phyloP scores from a whole-genome alignment of 768 basidiomycete species.

The Lepiota venenata region DNA sequence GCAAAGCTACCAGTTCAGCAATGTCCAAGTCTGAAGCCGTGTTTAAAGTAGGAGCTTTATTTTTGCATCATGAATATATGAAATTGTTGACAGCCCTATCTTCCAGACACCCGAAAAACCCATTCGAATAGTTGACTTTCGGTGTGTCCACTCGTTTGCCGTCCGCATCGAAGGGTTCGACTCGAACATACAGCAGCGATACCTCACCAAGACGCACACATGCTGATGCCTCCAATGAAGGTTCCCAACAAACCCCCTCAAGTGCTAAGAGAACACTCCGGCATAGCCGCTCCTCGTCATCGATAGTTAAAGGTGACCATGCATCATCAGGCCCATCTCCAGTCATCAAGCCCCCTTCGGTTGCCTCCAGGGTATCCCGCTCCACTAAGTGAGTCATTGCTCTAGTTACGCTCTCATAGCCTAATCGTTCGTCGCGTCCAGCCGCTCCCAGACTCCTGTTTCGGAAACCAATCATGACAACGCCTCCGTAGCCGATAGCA shows the following conservation, averaged over 20 bases:
- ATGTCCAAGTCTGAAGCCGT: neutral
- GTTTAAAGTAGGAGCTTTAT: slow-evolving; percentile 5
- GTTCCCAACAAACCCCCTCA: neutral
- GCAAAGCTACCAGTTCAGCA: neutral
- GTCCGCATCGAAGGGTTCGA: neutral
- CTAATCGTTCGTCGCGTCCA: neutral
- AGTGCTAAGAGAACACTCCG: neutral
- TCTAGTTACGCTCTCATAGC: neutral
- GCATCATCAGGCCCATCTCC: neutral
- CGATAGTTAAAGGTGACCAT: neutral
- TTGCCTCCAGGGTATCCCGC: neutral
- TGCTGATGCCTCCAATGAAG: neutral
- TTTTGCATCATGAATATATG: neutral
- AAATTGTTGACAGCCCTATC: neutral
- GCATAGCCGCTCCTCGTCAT: slow-evolving; percentile 2
- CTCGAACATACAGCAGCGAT: neutral
- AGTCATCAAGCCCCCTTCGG: neutral
- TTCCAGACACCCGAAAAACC: slow-evolving; percentile 6
- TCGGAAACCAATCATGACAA: slow-evolving; percentile 32
- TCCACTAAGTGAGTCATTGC: neutral
- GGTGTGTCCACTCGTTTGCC: neutral
- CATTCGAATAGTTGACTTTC: slow-evolving; percentile 10
- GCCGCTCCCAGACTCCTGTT: slow-evolving; percentile 5
- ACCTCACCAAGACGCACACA: slow-evolving; percentile 6
- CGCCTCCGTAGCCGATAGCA: slow-evolving; percentile 53